Percentiles rank a stretch among this genome's conserved stretches.
Conservation (phyloP, 1,284 basidiomycete species). For the Schizophyllum commune region DNA sequence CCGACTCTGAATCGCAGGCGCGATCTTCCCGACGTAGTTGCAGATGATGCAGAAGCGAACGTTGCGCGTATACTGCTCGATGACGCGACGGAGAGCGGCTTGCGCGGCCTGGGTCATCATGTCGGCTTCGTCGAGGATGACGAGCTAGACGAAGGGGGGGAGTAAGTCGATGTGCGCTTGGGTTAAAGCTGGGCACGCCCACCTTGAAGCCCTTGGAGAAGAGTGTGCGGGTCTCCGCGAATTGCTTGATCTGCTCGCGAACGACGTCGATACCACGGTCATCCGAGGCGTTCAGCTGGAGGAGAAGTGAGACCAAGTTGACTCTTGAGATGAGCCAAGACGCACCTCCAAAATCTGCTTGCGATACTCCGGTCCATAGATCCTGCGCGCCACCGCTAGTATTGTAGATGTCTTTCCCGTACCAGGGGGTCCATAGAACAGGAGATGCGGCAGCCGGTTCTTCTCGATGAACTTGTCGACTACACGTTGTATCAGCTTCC, state of each 20-base stretch:
- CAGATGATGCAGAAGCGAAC: constrained; percentile 99
- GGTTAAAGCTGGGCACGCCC: too few species aligned
- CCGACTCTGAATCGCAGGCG: constrained; percentile 96
- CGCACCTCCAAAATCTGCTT: constrained; percentile 94
- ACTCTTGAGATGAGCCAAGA: constrained; percentile 1
- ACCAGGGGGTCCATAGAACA: constrained; percentile 97
- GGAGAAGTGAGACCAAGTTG: constrained; percentile 3
- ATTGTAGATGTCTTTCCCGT: constrained; percentile 98
- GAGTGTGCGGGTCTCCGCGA: constrained; percentile 92
- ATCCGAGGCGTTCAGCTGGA: constrained; percentile 90
- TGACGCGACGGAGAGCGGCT: constrained; percentile 91
- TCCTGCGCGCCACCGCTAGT: constrained; percentile 89
- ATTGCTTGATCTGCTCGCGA: constrained; percentile 97
- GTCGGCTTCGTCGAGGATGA: constrained; percentile 98
- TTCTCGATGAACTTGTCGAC: constrained; percentile 97
- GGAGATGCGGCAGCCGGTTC: constrained; percentile 88
- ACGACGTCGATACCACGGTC: constrained; percentile 98
- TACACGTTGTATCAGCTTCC: constrained; percentile 22
- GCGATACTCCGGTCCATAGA: constrained; percentile 78
- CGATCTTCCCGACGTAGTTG: constrained; percentile 99
- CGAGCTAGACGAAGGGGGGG: constrained; percentile 37
- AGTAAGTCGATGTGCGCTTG: too few species aligned
- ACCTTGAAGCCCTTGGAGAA: constrained; percentile 92
- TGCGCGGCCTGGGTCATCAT: constrained; percentile 99
- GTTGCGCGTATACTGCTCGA: constrained; percentile 98